phyloP scores from a whole-genome alignment of 2,329 filamentous ascomycete genomes.

The Calonectria henricotiae region DNA sequence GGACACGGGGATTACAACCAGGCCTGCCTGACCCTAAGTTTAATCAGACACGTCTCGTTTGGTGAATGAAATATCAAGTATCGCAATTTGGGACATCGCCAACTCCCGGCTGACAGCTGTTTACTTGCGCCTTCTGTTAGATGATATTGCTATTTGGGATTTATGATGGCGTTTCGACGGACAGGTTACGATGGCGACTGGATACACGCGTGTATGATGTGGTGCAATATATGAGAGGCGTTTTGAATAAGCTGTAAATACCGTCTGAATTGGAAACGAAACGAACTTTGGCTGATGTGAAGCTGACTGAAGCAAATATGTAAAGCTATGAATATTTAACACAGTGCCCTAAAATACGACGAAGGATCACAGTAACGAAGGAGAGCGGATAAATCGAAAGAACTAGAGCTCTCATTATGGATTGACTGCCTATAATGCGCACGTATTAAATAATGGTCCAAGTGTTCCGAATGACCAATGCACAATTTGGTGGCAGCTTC shows the following conservation, averaged over 20 bases:
- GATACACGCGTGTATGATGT: neutral
- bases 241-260: slow-evolving; percentile 1
- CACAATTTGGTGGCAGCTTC: neutral
- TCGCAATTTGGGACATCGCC: neutral
- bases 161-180: slow-evolving; percentile 8
- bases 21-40: slow-evolving; percentile 66
- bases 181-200: neutral
- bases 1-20: slow-evolving; percentile 68
- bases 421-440: no score
- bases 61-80: slow-evolving; percentile 57
- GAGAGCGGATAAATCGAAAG: no score
- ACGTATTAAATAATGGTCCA: no score
- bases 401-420: no score
- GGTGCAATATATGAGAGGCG: neutral
- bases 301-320: neutral
- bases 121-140: neutral
- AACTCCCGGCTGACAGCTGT: neutral
- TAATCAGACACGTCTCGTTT: slow-evolving; percentile 64
- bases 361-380: no score
- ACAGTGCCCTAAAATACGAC: no score
- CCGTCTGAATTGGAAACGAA: neutral
- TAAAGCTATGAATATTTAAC: neutral
- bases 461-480: no score
- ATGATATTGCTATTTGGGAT: neutral
- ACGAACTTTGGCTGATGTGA: neutral